These are phyloP conservation scores for Suillus subaureus DNA, from an alignment of 768 basidiomycete species.

Conservation along the genomic window DNA sequence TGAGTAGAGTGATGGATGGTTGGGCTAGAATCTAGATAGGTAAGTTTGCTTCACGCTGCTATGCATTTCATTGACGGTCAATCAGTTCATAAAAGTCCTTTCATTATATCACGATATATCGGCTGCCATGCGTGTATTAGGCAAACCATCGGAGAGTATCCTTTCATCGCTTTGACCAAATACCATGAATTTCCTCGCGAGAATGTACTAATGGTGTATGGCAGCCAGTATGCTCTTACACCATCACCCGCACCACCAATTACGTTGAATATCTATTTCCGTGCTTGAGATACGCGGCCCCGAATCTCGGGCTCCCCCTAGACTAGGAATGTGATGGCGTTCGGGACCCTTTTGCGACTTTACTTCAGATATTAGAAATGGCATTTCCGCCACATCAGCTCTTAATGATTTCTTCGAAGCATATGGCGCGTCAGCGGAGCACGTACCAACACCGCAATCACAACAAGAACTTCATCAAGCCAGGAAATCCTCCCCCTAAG, in stretches of 20 bases:
- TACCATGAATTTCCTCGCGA: neutral
- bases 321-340: neutral
- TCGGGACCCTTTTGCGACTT: neutral
- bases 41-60: neutral
- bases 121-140: neutral
- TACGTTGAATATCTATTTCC: neutral
- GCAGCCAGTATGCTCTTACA: neutral
- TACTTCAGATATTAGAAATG: neutral
- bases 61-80: neutral
- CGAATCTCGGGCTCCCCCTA: neutral
- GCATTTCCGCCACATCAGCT: neutral
- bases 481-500: neutral
- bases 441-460: neutral
- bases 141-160: neutral
- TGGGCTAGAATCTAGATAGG: constrained; percentile 12
- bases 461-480: neutral
- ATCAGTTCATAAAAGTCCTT: neutral
- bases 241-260: neutral
- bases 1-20: constrained; percentile 29
- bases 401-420: neutral
- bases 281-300: neutral
- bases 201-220: neutral
- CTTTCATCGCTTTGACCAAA: neutral
- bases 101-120: neutral
- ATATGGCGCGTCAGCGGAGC: neutral